Percentiles rank a stretch among this genome's conserved stretches.
Evolutionary conservation across 202 grass and related monocot species (phyloP).

Genomic region (Digitaria exilis): DNA sequence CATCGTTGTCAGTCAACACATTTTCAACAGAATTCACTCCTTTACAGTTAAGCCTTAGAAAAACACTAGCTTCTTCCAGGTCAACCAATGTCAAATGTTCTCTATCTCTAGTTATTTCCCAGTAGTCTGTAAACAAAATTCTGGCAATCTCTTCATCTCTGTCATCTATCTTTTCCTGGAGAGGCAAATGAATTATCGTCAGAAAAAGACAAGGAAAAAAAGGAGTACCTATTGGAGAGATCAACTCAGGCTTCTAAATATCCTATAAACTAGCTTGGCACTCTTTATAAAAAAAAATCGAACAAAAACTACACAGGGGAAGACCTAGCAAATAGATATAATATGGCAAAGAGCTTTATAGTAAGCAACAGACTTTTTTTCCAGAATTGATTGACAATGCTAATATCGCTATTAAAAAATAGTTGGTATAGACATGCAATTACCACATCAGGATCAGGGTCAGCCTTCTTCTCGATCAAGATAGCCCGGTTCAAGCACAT

Average conservation of each 20-base stretch:
- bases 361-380: not conserved
- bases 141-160: slow-evolving; percentile 36
- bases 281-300: slow-evolving; percentile 16
- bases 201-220: slow-evolving; percentile 12
- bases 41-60: slow-evolving; percentile 47
- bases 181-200: slow-evolving; percentile 35
- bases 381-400: not conserved
- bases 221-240: not conserved
- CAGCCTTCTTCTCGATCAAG: slow-evolving; percentile 46
- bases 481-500: slow-evolving; percentile 57
- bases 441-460: slow-evolving; percentile 52
- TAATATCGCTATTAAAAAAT: slow-evolving; percentile 8
- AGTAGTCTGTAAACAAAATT: slow-evolving; percentile 86
- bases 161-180: slow-evolving; percentile 57
- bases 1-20: slow-evolving; percentile 27
- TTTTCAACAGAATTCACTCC: slow-evolving; percentile 38
- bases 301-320: slow-evolving; percentile 24
- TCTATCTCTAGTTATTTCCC: slow-evolving; percentile 62
- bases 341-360: not conserved
- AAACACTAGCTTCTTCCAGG: slow-evolving; percentile 52
- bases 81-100: slow-evolving; percentile 60
- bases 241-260: slow-evolving; percentile 18
- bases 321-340: slow-evolving; percentile 16
- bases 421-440: slow-evolving; percentile 9
- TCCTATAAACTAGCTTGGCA: not conserved